Base-by-base conservation (phyloP, 2,329 filamentous ascomycete species). In the Leptographium lundbergii region DNA sequence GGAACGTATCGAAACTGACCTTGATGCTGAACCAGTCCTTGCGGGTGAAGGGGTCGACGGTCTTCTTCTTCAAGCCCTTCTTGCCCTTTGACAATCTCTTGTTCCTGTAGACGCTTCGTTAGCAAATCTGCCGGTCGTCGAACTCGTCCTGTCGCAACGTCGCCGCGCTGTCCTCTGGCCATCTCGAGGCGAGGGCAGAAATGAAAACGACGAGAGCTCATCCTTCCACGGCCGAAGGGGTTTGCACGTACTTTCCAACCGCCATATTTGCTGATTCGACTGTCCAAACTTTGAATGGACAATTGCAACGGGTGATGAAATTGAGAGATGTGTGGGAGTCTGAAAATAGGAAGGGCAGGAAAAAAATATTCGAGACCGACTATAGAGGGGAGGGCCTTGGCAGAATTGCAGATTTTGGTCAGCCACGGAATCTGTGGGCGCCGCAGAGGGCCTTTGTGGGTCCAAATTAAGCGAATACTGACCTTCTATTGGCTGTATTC, bases 61-160 rank as follows among this genome's bases (percentile, higher is more conserved):
- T 92, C 82, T 92, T 92, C 92, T 99, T 97, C 90, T 97, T 97
- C 76, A 97, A 84, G 78, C 94, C 92, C 87, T 99, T 99, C 90
- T 97, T 99, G 82, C 94, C 94, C 86, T 99, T 99, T 68, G 94
- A 97, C 82, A 99, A 86, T 85, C 94, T 91, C 91, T 99, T 99
- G 87, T 99, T 99, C 89, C 87, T 91, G 69, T 59, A 57, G 57
- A 29, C 24, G 51, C 48, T 34, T 47, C 7, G 60, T 57, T 54
- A 60, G 59, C 59, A 54, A 14, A 5, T 29, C n/a, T 42, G 39
- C 25, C 34, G 19, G 32, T 24, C 32, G 27, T 39, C 14, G 22
- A 11, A 14, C 13, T 27, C 39, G n/a, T 57, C 22, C 10, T 22
- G 29, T 25, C n/a, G 42, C 42, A 13, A 25, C 13, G 27, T 25